Base-by-base conservation (phyloP, 805 yeast species). In the Isabelozyma heimii region DNA sequence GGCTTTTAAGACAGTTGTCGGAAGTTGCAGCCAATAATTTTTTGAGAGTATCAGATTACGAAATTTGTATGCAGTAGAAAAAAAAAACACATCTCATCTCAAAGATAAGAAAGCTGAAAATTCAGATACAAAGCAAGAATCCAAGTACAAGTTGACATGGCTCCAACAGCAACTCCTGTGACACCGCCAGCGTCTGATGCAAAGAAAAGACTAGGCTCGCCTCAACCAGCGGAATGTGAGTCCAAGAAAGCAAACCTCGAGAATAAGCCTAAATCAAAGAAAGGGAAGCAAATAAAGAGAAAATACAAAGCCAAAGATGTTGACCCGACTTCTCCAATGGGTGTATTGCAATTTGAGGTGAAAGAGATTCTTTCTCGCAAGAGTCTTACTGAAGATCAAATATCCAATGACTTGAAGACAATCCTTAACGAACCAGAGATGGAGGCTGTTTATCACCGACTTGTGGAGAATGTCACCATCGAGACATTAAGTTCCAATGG, bases 271-370 rank as follows among this genome's bases (percentile, higher is more conserved):
- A 40, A 13, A 15, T 9, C 15, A 40, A 40, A 48, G 48, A 59
- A 60, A 42, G 52, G 59, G 12, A 67, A 64, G 46, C 59, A 58
- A 37, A 50, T 49, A 46, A 68, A 58, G 50, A 79, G 82, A 61
- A 81, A 81, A 59, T 86, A 84, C 59, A 82, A 80, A 62, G 70
- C 79, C 30, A 85, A 85, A 56, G 79, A 77, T 8, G 76, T 79
- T 10, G 97, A 91, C 51, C 79, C 86, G 30, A 88, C 95, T 0
- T 80, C 94, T 1, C 89, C 96, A 7, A 69, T 83, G 37, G 97
- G 97, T 7, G 87, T 89, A 6, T 74, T 92, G 40, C 80, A 83
- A 53, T 73, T 73, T 52, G 97, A 91, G 63, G 88, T 91, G 49
- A 76, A 80, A 33, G 83, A 80, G 44, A 58, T 91, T 9, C 62